A percentile compares a stretch with the other conserved stretches of the same genome.
phyloP scores from a whole-genome alignment of 148 eudicot species.

The Vaccinium vitisidaea region DNA sequence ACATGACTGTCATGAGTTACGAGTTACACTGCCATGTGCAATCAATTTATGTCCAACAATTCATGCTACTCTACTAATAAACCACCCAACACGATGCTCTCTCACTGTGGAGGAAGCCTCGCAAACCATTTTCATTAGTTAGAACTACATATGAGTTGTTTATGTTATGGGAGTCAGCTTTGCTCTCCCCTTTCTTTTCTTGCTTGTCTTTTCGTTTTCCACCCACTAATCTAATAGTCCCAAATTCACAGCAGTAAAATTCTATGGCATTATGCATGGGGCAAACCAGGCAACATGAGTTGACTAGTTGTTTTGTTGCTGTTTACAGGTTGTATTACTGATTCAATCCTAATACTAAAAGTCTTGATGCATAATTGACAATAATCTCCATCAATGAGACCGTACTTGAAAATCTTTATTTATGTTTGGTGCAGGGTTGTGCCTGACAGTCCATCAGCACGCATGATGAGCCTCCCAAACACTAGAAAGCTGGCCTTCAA shows the following conservation, averaged over 20 bases:
- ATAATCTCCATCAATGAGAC: neutral
- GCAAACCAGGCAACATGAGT: neutral
- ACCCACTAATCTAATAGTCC: no score
- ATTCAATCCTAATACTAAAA: neutral
- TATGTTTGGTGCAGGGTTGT: constrained; percentile 50
- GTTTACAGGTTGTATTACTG: neutral
- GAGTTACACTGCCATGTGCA: neutral
- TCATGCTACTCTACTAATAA: neutral
- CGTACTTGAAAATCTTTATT: neutral
- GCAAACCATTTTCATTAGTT: neutral
- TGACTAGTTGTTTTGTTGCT: neutral
- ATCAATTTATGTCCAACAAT: constrained; percentile 1
- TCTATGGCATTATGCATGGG: neutral
- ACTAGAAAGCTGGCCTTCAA: constrained; percentile 86
- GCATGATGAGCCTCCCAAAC: constrained; percentile 72
- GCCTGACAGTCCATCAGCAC: constrained; percentile 72
- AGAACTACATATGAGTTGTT: neutral
- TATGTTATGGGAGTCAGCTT: neutral
- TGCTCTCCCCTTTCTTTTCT: neutral
- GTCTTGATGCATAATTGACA: neutral
- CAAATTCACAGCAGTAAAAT: neutral
- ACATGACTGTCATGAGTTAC: neutral
- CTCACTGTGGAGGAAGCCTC: neutral
- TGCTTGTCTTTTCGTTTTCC: neutral
- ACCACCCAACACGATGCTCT: neutral